Evolutionary conservation across 495 filamentous ascomycete genomes (phyloP).

Genomic region (Neurospora sublineolata): DNA sequence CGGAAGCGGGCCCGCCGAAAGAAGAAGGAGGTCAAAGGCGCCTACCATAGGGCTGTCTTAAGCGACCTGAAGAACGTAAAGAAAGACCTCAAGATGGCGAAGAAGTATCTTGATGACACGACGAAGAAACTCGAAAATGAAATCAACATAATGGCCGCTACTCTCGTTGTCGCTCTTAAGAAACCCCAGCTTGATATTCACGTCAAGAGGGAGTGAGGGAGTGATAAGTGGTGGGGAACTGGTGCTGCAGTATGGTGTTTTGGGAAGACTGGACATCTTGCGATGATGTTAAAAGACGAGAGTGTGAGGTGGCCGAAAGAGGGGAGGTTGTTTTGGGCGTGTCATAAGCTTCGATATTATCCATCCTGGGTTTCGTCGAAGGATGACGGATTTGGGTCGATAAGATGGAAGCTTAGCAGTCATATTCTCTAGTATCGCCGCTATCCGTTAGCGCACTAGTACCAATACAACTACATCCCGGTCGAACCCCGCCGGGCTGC

Average conservation of each 20-base stretch:
- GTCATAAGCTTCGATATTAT: not conserved
- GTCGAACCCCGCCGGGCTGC: not conserved
- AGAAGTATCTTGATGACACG: too few relatives aligned
- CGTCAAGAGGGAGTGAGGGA: too few relatives aligned
- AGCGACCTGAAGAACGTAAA: too few relatives aligned
- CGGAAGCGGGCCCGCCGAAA: too few relatives aligned
- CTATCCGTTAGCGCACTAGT: not conserved
- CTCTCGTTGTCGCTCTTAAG: too few relatives aligned
- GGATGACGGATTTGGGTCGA: not conserved
- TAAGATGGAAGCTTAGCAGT: not conserved
- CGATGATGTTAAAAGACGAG: not conserved
- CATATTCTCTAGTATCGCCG: fast-evolving
- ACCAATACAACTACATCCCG: not conserved
- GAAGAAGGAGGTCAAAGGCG: too few relatives aligned
- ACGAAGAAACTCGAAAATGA: too few relatives aligned
- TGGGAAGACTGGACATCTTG: not conserved
- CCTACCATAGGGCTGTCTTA: too few relatives aligned
- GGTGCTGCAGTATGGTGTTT: not conserved
- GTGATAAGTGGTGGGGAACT: too few relatives aligned
- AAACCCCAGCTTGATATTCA: too few relatives aligned
- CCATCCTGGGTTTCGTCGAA: not conserved
- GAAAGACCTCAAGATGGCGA: too few relatives aligned
- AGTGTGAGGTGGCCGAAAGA: not conserved
- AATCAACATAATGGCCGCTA: too few relatives aligned
- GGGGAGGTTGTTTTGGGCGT: not conserved